A percentile compares a stretch with the other conserved stretches of the same genome.
phyloP scores from a whole-genome alignment of 2,329 filamentous ascomycete genomes.

The Claviceps sp. region DNA sequence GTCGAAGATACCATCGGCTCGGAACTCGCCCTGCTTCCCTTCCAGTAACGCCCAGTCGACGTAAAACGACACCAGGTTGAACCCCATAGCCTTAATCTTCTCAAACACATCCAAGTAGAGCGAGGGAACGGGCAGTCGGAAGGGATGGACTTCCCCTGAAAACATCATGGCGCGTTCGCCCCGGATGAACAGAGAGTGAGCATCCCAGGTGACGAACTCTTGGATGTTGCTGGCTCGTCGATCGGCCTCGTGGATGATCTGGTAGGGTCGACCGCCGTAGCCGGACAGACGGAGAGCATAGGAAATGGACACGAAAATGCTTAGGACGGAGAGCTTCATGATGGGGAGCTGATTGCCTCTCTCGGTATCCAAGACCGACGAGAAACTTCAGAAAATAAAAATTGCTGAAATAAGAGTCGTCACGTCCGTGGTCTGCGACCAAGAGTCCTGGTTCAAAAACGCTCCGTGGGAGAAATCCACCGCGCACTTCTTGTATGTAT shows the following conservation, averaged over 20 bases:
- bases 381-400: background rate
- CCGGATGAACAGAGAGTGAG: slow-evolving; percentile 54
- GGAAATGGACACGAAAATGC: background rate
- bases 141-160: slow-evolving; percentile 63
- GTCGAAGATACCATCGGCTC: slow-evolving; percentile 57
- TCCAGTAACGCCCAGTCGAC: slow-evolving; percentile 67
- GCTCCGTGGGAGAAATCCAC: background rate
- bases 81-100: slow-evolving; percentile 70
- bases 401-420: background rate
- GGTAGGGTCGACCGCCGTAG: slow-evolving; percentile 9
- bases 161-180: slow-evolving; percentile 60
- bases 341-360: background rate
- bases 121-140: slow-evolving; percentile 31
- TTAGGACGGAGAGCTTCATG: slow-evolving; percentile 13
- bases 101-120: slow-evolving; percentile 61
- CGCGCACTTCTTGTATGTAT: background rate
- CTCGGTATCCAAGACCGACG: background rate
- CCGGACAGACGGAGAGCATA: slow-evolving; percentile 5
- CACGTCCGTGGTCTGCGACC: background rate
- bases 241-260: slow-evolving; percentile 11
- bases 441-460: background rate
- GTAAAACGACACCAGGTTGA: slow-evolving; percentile 70
- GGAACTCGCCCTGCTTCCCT: slow-evolving; percentile 56
- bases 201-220: slow-evolving; percentile 52
- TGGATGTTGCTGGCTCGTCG: slow-evolving; percentile 15